Evolutionary conservation across 345 rosid genomes (phyloP).

Genomic region (Luvunga scandens): DNA sequence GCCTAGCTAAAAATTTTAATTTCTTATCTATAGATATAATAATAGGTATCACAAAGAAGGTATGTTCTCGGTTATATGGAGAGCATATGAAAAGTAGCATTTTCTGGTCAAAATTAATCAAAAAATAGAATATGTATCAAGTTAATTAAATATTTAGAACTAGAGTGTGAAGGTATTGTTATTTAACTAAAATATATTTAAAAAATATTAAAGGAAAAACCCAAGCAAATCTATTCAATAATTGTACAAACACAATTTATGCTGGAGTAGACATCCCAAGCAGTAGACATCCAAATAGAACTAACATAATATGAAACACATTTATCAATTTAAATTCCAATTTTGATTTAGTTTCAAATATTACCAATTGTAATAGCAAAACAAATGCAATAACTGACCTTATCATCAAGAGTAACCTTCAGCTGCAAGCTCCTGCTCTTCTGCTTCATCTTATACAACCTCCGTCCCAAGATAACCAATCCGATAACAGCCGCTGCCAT

Average conservation of each 20-base stretch:
- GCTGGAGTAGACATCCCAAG: background rate
- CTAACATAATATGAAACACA: background rate
- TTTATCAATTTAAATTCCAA: conserved; percentile 1
- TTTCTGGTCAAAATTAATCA: background rate
- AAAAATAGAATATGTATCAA: background rate
- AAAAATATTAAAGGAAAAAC: background rate
- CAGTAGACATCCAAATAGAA: background rate
- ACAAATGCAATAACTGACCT: conserved; percentile 47
- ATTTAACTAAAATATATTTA: background rate
- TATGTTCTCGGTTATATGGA: background rate
- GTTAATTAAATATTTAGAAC: background rate
- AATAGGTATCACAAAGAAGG: background rate
- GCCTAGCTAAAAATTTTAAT: background rate
- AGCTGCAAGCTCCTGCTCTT: conserved; percentile 67
- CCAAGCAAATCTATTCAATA: background rate
- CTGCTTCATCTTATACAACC: conserved; percentile 77
- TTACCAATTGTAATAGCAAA: conserved; percentile 8
- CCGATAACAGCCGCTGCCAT: conserved; percentile 92
- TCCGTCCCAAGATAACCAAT: conserved; percentile 69
- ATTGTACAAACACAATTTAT: background rate
- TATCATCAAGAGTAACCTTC: conserved; percentile 81
- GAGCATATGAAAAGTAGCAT: background rate
- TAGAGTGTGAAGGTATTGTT: background rate
- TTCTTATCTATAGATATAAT: background rate
- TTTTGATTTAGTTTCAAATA: background rate